Conservation (phyloP, 176 grass and related monocot species). For the Aegilops sharonensis region DNA sequence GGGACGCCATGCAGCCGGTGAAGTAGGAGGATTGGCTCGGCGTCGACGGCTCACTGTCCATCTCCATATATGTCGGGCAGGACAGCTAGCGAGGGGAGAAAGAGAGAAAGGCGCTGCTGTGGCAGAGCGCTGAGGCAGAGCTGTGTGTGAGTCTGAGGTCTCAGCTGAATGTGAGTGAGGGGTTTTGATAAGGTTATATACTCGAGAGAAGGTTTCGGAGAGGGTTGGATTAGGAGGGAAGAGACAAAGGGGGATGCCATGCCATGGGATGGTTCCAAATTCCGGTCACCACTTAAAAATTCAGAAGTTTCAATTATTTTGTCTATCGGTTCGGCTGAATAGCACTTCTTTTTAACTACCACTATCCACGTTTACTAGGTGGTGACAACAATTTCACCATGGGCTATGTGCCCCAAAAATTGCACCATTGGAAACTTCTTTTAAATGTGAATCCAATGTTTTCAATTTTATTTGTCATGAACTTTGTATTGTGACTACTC, state of each 20-base stretch:
- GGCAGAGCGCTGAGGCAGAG: not conserved
- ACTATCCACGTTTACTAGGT: no score
- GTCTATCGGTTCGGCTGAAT: not conserved
- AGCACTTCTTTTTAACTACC: no score
- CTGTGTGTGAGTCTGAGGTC: not conserved
- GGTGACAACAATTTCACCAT: no score
- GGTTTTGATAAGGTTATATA: conserved; percentile 19
- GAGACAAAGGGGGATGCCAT: not conserved
- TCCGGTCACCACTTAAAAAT: not conserved
- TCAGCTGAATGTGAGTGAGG: not conserved
- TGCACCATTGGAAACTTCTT: no score
- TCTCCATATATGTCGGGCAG: not conserved
- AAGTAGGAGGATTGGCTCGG: conserved; percentile 52
- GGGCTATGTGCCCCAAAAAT: no score
- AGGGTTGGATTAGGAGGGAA: not conserved
- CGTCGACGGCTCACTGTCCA: conserved; percentile 58
- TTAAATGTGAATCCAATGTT: no score
- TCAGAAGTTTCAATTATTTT: no score
- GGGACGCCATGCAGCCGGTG: conserved; percentile 61
- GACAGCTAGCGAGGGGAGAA: not conserved
- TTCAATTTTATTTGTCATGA: not conserved
- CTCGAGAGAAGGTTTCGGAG: not conserved
- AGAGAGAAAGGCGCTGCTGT: not conserved
- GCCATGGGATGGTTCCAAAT: not conserved
- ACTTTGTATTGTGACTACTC: not conserved